Percentiles rank a stretch among this genome's conserved stretches.
phyloP scores from a whole-genome alignment of 306 rosid genomes.

The Cucurbita ficifolia region DNA sequence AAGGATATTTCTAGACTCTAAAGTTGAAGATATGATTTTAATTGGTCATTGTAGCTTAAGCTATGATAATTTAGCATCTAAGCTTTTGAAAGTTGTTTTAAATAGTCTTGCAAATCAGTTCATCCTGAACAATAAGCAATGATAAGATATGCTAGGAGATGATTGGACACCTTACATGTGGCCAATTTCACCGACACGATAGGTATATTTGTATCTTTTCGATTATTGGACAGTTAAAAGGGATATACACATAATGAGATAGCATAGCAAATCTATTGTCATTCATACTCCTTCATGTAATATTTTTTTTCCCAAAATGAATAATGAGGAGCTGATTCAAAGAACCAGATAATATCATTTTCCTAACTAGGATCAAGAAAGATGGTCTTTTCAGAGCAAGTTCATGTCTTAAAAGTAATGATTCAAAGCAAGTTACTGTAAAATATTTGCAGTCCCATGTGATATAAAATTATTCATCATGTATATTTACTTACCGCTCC shows the following conservation, averaged over 20 bases:
- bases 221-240: not conserved
- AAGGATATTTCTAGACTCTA: not conserved
- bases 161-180: not conserved
- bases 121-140: not conserved
- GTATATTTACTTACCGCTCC: conserved; percentile 53
- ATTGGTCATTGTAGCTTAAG: not conserved
- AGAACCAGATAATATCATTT: not conserved
- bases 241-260: not conserved
- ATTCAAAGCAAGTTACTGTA: not conserved
- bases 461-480: not conserved
- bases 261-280: not conserved
- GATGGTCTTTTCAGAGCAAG: not conserved
- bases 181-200: not conserved
- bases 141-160: not conserved
- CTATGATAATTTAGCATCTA: not conserved
- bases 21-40: not conserved
- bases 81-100: not conserved
- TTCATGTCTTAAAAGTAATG: not conserved
- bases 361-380: not conserved
- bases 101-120: not conserved
- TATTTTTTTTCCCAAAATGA: not conserved
- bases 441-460: not conserved
- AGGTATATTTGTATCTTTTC: not conserved
- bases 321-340: not conserved
- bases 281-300: not conserved